phyloP scores from a whole-genome alignment of 2,329 filamentous ascomycete species.

The Sordariomycetes sp. region DNA sequence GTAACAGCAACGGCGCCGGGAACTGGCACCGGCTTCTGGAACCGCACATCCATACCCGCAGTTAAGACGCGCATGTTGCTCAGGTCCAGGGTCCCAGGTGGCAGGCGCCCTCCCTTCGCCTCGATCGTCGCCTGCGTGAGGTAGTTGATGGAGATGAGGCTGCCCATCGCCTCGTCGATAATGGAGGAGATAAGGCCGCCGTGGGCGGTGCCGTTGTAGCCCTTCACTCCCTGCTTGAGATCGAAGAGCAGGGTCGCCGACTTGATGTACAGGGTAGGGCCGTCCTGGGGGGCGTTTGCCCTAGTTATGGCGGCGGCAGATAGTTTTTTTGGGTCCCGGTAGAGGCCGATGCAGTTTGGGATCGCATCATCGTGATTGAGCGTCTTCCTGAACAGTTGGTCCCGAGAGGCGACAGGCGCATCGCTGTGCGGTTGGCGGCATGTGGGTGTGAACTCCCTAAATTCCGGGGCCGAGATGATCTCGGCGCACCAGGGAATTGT shows the following conservation, averaged over 20 bases:
- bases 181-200: conserved; percentile 12
- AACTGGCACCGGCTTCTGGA: conserved; percentile 8
- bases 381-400: conserved; percentile 8
- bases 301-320: background rate
- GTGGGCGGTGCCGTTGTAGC: conserved; percentile 13
- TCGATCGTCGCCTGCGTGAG: conserved; percentile 6
- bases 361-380: conserved; percentile 8
- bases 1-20: conserved; percentile 9
- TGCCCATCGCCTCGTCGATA: conserved; percentile 16
- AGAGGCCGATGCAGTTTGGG: conserved; percentile 12
- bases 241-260: conserved; percentile 11
- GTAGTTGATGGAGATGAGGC: conserved; percentile 11
- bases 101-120: conserved; percentile 4
- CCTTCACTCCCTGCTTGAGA: conserved; percentile 10
- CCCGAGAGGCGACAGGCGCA: conserved; percentile 2
- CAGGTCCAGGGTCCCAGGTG: conserved; percentile 4
- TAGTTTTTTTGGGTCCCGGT: conserved; percentile 6
- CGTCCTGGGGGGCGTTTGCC: background rate
- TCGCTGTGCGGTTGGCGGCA: background rate
- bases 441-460: conserved; percentile 3
- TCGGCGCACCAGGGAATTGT: conserved; percentile 6
- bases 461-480: conserved; percentile 1
- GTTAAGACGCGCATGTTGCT: conserved; percentile 6
- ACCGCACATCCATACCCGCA: conserved; percentile 8
- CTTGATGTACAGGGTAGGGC: conserved; percentile 7